These are phyloP conservation scores for Tolypocladium album DNA, from an alignment of 2,329 filamentous ascomycete species.

Conservation along the genomic window DNA sequence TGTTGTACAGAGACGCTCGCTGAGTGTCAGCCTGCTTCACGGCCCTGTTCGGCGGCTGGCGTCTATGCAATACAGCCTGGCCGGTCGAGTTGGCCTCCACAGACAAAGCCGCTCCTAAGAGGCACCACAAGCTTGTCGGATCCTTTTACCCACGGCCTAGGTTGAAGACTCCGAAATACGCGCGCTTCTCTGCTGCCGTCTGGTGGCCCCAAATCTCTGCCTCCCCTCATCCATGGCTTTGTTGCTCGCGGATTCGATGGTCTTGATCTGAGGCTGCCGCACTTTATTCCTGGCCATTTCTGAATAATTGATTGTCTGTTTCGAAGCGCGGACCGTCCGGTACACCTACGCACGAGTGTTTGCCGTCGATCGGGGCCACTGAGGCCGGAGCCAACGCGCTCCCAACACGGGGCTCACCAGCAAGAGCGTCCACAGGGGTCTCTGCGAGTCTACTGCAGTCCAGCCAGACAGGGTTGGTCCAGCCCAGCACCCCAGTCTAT, in stretches of 20 bases:
- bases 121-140: background rate
- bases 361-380: background rate
- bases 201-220: background rate
- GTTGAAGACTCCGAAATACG: background rate
- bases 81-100: background rate
- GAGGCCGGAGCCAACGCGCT: background rate
- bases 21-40: conserved; percentile 4
- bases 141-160: background rate
- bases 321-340: background rate
- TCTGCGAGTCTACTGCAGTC: conserved; percentile 4
- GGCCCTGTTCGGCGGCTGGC: conserved; percentile 3
- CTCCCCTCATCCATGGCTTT: background rate
- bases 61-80: conserved; percentile 1
- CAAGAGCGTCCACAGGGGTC: background rate
- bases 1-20: background rate
- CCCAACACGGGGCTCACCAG: background rate
- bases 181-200: background rate
- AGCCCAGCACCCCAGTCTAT: conserved; percentile 1
- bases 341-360: background rate
- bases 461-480: conserved; percentile 2
- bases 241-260: no score
- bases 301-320: background rate
- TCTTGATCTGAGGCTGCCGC: background rate
- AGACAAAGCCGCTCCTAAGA: background rate
- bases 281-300: background rate